Percentiles rank a stretch among this genome's conserved stretches.
These are phyloP conservation scores for Acanthamoeba healyi DNA, from an alignment of 208 protist genomes.

Conservation along the genomic window DNA sequence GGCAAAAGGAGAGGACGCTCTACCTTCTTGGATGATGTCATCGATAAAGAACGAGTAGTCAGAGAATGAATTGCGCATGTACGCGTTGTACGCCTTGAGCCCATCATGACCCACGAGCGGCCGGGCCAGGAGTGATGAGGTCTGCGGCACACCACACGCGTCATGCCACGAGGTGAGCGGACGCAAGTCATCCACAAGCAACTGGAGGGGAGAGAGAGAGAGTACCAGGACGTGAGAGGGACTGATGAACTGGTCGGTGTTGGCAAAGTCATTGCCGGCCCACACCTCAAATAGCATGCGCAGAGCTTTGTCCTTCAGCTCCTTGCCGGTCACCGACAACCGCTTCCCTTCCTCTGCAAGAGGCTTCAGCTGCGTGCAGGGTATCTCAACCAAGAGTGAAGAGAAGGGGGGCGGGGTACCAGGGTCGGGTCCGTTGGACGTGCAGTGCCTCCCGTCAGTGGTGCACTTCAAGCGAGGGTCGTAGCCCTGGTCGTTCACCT, in stretches of 20 bases:
- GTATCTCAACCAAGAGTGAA: neutral
- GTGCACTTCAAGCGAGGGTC: constrained; percentile 55
- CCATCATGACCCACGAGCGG: constrained; percentile 42
- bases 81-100: constrained; percentile 22
- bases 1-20: neutral
- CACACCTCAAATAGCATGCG: constrained; percentile 66
- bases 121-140: neutral
- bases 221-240: constrained; percentile 39
- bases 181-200: too few species aligned
- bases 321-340: constrained; percentile 21
- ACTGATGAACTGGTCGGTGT: constrained; percentile 43
- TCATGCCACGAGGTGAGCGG: too few species aligned
- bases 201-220: too few species aligned
- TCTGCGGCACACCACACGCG: constrained; percentile 7
- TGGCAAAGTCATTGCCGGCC: constrained; percentile 60
- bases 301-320: constrained; percentile 63
- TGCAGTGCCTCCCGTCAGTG: neutral
- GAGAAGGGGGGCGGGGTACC: neutral
- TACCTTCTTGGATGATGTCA: constrained; percentile 60
- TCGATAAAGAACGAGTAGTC: constrained; percentile 55
- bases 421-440: neutral
- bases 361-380: neutral
- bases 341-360: constrained; percentile 28
- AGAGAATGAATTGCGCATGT: neutral
- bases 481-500: constrained; percentile 5